Percentiles rank a stretch among this genome's conserved stretches.
These are phyloP conservation scores for Argentina anserina DNA, from an alignment of 306 rosid genomes.

Conservation along the genomic window DNA sequence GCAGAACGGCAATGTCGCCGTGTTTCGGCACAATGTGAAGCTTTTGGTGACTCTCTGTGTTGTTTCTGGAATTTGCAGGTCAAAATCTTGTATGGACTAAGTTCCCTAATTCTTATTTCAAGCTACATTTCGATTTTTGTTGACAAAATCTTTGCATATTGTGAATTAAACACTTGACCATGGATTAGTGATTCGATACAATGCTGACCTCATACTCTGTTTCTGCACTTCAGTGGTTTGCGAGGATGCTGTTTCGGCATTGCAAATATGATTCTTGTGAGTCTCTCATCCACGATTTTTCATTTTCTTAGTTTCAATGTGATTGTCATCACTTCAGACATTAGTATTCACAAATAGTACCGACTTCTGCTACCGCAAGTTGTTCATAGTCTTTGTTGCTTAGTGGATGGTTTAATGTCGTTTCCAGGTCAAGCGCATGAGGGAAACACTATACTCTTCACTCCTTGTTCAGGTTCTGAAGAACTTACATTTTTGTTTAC, in stretches of 20 bases:
- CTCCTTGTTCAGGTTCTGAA: slow-evolving; percentile 81
- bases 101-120: slow-evolving; percentile 41
- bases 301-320: neutral
- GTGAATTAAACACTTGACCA: neutral
- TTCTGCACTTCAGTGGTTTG: slow-evolving; percentile 73
- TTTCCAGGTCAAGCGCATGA: slow-evolving; percentile 90
- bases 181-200: neutral
- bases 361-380: neutral
- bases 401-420: slow-evolving; percentile 23
- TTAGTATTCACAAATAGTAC: neutral
- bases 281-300: slow-evolving; percentile 25
- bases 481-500: neutral
- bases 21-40: slow-evolving; percentile 70
- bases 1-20: slow-evolving; percentile 66
- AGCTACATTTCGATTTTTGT: neutral
- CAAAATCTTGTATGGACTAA: slow-evolving; percentile 94
- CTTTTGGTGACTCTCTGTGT: slow-evolving; percentile 65
- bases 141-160: neutral
- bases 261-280: slow-evolving; percentile 93
- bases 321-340: neutral
- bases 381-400: neutral
- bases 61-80: slow-evolving; percentile 96
- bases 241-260: slow-evolving; percentile 92
- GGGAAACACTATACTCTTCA: slow-evolving; percentile 86
- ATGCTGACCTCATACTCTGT: slow-evolving; percentile 32